Percentiles rank a stretch among this genome's conserved stretches.
Conservation (phyloP, 805 yeast genomes). For the Geotrichum ghanense region DNA sequence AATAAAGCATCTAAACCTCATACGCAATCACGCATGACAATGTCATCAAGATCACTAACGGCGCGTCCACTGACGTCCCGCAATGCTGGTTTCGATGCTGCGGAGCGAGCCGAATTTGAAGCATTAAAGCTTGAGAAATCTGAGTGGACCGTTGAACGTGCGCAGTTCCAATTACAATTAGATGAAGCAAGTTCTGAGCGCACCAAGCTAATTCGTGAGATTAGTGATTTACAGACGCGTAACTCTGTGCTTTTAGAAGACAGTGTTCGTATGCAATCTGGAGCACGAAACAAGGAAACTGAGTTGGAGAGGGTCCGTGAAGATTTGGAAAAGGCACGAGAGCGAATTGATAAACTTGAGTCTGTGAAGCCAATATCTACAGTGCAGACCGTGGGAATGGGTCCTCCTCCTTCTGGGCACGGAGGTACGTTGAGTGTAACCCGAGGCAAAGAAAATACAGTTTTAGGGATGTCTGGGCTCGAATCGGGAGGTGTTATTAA, state of each 20-base stretch:
- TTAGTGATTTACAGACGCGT: constrained; percentile 22
- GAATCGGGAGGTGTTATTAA: no score
- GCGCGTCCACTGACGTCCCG: not conserved
- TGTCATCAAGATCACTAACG: not conserved
- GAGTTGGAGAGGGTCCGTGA: not conserved
- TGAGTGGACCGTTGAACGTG: constrained; percentile 32
- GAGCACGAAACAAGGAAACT: not conserved
- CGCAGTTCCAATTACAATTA: constrained; percentile 21
- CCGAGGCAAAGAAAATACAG: not conserved
- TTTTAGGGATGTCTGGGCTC: not conserved
- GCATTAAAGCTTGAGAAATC: constrained; percentile 43
- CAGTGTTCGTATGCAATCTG: not conserved
- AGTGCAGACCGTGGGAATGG: not conserved
- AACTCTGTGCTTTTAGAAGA: not conserved
- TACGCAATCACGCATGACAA: no score
- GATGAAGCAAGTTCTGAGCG: constrained; percentile 24
- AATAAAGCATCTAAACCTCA: not conserved
- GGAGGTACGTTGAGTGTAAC: no score
- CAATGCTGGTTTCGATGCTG: constrained; percentile 2
- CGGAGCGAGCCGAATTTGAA: constrained; percentile 37
- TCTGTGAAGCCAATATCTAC: no score
- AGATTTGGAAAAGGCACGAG: not conserved
- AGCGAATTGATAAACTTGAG: not conserved
- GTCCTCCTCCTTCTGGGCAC: not conserved
- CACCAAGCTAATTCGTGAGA: constrained; percentile 25